Conservation (phyloP, 768 basidiomycete genomes). For the Paxillus rubicundulus region DNA sequence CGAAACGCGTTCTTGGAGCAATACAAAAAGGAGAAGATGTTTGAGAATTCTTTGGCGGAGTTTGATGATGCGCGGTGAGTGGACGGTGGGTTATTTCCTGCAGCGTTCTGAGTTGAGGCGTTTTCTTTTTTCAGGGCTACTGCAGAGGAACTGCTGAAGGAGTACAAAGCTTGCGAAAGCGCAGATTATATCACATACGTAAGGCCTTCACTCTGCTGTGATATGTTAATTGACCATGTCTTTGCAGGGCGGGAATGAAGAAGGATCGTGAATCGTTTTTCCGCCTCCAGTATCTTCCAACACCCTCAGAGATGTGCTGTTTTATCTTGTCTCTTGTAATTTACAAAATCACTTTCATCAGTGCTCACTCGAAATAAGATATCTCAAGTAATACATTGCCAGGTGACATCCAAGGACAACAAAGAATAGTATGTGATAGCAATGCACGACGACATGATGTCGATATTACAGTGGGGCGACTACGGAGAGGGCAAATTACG, state of each 20-base stretch:
- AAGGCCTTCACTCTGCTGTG: conserved; percentile 23
- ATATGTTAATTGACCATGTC: background rate
- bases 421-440: conserved; percentile 16
- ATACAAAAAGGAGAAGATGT: conserved; percentile 97
- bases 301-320: background rate
- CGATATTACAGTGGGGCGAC: conserved; percentile 28
- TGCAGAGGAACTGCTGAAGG: conserved; percentile 83
- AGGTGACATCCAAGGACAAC: conserved; percentile 21
- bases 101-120: background rate
- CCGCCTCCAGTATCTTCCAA: background rate
- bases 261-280: conserved; percentile 19
- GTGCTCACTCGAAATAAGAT: conserved; percentile 1
- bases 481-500: conserved; percentile 47
- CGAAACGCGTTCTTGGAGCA: conserved; percentile 95
- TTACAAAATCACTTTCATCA: background rate
- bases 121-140: conserved; percentile 56
- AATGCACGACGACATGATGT: conserved; percentile 22
- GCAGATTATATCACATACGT: conserved; percentile 91
- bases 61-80: conserved; percentile 94
- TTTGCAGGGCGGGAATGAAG: conserved; percentile 34
- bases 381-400: conserved; percentile 22
- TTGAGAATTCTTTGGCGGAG: conserved; percentile 89
- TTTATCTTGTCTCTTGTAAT: conserved; percentile 6
- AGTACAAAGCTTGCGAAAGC: conserved; percentile 96
- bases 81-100: background rate